A percentile compares a stretch with the other conserved stretches of the same genome.
phyloP scores from a whole-genome alignment of 805 yeast species.

The Saturnispora gosingensis region DNA sequence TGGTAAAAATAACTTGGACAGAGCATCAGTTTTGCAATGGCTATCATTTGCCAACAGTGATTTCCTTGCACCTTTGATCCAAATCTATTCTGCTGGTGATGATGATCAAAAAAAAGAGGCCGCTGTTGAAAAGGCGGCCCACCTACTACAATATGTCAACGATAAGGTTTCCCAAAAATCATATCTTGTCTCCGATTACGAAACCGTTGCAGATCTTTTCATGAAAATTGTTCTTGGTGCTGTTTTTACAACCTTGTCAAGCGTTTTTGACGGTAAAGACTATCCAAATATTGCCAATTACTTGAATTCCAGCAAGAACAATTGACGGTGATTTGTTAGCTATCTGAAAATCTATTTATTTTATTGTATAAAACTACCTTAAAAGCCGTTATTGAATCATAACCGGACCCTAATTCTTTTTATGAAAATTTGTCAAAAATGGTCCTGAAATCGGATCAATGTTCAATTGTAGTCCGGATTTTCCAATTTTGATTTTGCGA shows the following conservation, averaged over 20 bases:
- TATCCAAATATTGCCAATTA: conserved; percentile 40
- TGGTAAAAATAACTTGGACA: conserved; percentile 56
- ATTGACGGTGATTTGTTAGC: background rate
- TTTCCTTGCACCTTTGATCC: conserved; percentile 31
- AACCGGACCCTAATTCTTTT: background rate
- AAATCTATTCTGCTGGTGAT: background rate
- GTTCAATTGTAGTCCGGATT: conserved; percentile 30
- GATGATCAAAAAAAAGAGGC: conserved; percentile 1
- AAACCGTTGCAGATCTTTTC: conserved; percentile 5
- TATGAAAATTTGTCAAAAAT: conserved; percentile 7
- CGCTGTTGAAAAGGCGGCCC: background rate
- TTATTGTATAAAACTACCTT: too few species aligned
- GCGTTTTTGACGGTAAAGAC: background rate
- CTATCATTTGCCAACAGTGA: conserved; percentile 65
- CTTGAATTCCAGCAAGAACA: conserved; percentile 13
- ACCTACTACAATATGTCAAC: conserved; percentile 1
- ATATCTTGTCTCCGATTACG: background rate
- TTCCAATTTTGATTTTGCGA: conserved; percentile 27
- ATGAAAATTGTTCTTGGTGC: background rate
- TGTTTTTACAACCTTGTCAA: background rate
- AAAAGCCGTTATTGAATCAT: background rate
- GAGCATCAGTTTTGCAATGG: conserved; percentile 65
- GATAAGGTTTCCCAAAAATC: background rate
- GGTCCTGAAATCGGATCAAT: conserved; percentile 32
- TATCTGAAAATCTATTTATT: too few species aligned